phyloP scores from a whole-genome alignment of 441 rosid genomes.

The Populus hybrid region DNA sequence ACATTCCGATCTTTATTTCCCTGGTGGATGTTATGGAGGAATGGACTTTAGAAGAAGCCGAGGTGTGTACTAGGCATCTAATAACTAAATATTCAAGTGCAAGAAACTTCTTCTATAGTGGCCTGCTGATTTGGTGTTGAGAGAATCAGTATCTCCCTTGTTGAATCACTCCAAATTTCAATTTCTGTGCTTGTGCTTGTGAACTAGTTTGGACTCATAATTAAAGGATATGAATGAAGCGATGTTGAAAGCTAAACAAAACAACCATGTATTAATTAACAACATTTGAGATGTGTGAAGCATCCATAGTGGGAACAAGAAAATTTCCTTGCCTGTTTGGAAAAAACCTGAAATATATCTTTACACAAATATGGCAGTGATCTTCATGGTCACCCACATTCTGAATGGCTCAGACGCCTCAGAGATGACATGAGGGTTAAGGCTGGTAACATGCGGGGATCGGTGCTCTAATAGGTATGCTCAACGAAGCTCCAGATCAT shows the following conservation, averaged over 20 bases:
- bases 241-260: background rate
- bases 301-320: background rate
- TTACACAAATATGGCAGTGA: background rate
- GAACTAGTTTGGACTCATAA: background rate
- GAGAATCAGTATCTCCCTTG: background rate
- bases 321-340: background rate
- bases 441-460: background rate
- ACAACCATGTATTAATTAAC: background rate
- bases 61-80: background rate
- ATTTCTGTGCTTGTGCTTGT: background rate
- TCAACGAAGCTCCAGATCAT: background rate
- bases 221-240: background rate
- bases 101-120: background rate
- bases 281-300: background rate
- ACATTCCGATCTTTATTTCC: background rate
- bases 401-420: background rate
- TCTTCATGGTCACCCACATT: background rate
- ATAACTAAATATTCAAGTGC: no score
- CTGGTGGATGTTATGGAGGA: background rate
- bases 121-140: background rate
- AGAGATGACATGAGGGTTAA: background rate
- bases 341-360: background rate
- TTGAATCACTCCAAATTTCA: background rate
- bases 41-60: background rate
- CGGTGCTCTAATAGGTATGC: background rate